Conservation (phyloP, 2,329 filamentous ascomycete species). For the Arthrobotrys megalospora region DNA sequence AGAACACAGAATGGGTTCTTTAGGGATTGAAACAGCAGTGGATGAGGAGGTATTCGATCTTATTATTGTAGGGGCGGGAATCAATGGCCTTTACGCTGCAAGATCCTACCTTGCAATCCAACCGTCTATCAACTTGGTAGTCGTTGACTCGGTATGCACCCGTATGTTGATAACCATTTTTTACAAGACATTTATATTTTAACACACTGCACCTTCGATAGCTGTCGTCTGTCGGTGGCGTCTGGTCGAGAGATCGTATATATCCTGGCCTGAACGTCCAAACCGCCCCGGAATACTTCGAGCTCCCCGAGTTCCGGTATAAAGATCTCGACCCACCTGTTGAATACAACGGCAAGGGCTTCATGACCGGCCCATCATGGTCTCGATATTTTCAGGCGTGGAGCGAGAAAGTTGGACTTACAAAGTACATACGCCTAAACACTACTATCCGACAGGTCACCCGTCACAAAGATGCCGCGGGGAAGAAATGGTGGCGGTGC, state of each 20-base stretch:
- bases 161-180: too few relatives aligned
- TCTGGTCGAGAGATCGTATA: slow-evolving; percentile 68
- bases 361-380: slow-evolving; percentile 74
- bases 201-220: neutral
- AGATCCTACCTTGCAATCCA: slow-evolving; percentile 67
- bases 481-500: slow-evolving; percentile 58
- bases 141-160: slow-evolving; percentile 67
- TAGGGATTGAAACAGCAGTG: slow-evolving; percentile 34
- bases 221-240: slow-evolving; percentile 67
- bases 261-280: slow-evolving; percentile 69
- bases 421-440: slow-evolving; percentile 70
- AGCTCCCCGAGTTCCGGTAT: slow-evolving; percentile 67
- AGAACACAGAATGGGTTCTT: slow-evolving; percentile 56
- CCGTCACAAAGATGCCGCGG: slow-evolving; percentile 64
- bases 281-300: slow-evolving; percentile 68
- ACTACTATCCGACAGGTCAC: slow-evolving; percentile 68
- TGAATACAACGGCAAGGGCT: slow-evolving; percentile 70
- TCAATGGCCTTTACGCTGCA: slow-evolving; percentile 59
- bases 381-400: slow-evolving; percentile 74
- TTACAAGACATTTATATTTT: neutral
- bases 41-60: slow-evolving; percentile 60
- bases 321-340: slow-evolving; percentile 64
- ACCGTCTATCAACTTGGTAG: slow-evolving; percentile 67
- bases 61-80: slow-evolving; percentile 65
- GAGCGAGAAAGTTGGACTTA: slow-evolving; percentile 72